Base-by-base conservation (phyloP, 768 basidiomycete species). In the Mrakia frigida region DNA sequence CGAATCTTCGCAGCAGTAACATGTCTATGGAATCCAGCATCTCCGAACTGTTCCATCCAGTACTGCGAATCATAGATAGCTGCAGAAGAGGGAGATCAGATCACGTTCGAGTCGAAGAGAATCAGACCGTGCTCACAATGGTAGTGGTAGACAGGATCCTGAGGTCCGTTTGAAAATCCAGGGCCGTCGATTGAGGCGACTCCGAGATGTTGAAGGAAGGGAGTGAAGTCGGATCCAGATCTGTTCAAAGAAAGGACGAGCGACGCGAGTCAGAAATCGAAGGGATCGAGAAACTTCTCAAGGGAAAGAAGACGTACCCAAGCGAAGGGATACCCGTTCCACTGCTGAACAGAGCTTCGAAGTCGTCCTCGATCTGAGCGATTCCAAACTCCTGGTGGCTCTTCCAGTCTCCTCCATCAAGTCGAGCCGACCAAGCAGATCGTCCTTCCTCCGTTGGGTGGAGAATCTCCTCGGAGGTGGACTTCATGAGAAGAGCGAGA, bases 211-310 rank as follows among this genome's bases (percentile, higher is more conserved):
- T 98, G 93, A 80, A 98, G 84, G 85, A 98, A 97, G 14, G 93
- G 90, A 0, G 95, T 97, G 79, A 87, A 98, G 83, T 98, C 96
- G 76, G 92, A 93, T 35, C 93, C 93, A 71, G 90, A 91, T 33
- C 46, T 65, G 28, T 3, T 21, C 3, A 21, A 50, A 21, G n/a
- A 25, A 50, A 52, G 28, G 10, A 31, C 3, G 41, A n/a, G 6
- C 6, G 33, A 52, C 6, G 9, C 18, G 50, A 41, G 52, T 21
- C 28, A 6, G 73, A 39, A 33, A 11, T 13, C n/a, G 37, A 43
- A 60, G 21, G 72, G 60, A 18, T 61, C 3, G 74, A 14, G 35
- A 50, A 46, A 41, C n/a, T n/a, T n/a, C n/a, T n/a, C n/a, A n/a
- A n/a, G n/a, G n/a, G n/a, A n/a, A n/a, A n/a, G n/a, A n/a, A n/a